Evolutionary conservation across 1,284 basidiomycete genomes (phyloP).

Genomic region (Sparassis latifolia): DNA sequence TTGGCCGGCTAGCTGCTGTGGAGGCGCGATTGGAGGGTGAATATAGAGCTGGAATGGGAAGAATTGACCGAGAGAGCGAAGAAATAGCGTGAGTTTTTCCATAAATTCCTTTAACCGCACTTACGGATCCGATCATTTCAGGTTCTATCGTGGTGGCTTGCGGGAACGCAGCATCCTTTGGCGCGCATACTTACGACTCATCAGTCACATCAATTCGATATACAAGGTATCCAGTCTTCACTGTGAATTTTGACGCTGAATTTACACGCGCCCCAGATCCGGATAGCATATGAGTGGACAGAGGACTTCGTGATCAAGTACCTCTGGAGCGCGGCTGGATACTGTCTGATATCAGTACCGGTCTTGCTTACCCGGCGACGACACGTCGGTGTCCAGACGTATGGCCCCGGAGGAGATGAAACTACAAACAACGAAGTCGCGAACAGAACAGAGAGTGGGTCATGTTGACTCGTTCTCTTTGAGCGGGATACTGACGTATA

Average conservation of each 20-base stretch:
- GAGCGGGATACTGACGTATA: not conserved
- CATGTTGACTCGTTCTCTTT: not conserved
- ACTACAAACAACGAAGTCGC: conserved; percentile 19
- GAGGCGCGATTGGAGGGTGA: conserved; percentile 88
- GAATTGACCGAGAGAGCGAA: conserved; percentile 88
- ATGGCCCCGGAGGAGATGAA: conserved; percentile 3
- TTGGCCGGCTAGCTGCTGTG: conserved; percentile 86
- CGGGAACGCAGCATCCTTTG: conserved; percentile 79
- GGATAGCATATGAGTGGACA: conserved; percentile 70
- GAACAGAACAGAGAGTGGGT: conserved; percentile 39
- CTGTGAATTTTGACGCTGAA: conserved; percentile 23
- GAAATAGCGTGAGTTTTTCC: conserved; percentile 76
- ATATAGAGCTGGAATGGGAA: conserved; percentile 83
- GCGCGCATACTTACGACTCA: conserved; percentile 38
- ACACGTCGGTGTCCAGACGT: conserved; percentile 38
- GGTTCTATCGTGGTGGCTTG: conserved; percentile 89
- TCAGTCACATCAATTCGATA: conserved; percentile 76
- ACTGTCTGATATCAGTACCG: conserved; percentile 84
- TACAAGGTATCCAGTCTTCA: too few relatives aligned
- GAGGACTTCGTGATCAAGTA: conserved; percentile 95
- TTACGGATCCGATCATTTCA: conserved; percentile 5
- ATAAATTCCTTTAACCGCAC: not conserved
- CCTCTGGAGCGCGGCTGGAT: conserved; percentile 87
- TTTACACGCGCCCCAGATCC: too few relatives aligned
- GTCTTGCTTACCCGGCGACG: conserved; percentile 60